phyloP scores from a whole-genome alignment of 2,329 filamentous ascomycete species.

The Epichloe elymi region DNA sequence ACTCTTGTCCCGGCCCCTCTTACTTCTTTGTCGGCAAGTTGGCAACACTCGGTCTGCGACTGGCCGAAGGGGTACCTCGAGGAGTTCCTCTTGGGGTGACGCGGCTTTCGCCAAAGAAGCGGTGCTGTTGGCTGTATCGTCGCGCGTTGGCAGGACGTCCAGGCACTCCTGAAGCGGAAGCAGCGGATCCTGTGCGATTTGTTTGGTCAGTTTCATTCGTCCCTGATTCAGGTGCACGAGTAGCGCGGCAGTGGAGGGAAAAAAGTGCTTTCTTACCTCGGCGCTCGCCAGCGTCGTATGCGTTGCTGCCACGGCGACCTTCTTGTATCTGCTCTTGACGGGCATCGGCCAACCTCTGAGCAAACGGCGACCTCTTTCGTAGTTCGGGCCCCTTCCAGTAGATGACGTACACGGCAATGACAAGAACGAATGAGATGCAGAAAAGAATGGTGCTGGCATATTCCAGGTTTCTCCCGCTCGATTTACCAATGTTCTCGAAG shows the following conservation, averaged over 20 bases:
- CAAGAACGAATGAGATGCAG: slow-evolving; percentile 46
- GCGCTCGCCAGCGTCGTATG: slow-evolving; percentile 12
- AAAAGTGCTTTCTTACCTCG: slow-evolving; percentile 17
- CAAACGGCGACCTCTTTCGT: slow-evolving; percentile 49
- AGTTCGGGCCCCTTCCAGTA: slow-evolving; percentile 51
- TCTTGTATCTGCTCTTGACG: slow-evolving; percentile 16
- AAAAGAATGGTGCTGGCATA: slow-evolving; percentile 52
- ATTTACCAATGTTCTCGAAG: slow-evolving; percentile 41
- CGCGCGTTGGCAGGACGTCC: slow-evolving; percentile 13
- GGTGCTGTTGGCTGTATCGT: slow-evolving; percentile 25
- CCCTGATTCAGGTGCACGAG: no score
- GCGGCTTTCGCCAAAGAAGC: slow-evolving; percentile 28
- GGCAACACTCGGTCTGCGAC: slow-evolving; percentile 17
- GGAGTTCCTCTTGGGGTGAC: slow-evolving; percentile 26
- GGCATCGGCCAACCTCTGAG: slow-evolving; percentile 43
- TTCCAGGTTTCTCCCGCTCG: slow-evolving; percentile 36
- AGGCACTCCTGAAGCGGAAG: slow-evolving; percentile 11
- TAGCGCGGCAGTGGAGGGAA: no score
- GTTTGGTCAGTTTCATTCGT: no score
- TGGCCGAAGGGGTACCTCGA: slow-evolving; percentile 23
- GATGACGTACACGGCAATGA: slow-evolving; percentile 50
- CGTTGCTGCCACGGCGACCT: slow-evolving; percentile 17
- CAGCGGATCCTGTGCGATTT: slow-evolving; percentile 6
- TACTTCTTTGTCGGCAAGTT: slow-evolving; percentile 6
- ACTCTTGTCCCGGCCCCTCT: not conserved